Evolutionary conservation across 2,329 filamentous ascomycete species (phyloP), one percentile per base, ranked within the genome.

Genomic region (Hypoxylon sp.): DNA sequence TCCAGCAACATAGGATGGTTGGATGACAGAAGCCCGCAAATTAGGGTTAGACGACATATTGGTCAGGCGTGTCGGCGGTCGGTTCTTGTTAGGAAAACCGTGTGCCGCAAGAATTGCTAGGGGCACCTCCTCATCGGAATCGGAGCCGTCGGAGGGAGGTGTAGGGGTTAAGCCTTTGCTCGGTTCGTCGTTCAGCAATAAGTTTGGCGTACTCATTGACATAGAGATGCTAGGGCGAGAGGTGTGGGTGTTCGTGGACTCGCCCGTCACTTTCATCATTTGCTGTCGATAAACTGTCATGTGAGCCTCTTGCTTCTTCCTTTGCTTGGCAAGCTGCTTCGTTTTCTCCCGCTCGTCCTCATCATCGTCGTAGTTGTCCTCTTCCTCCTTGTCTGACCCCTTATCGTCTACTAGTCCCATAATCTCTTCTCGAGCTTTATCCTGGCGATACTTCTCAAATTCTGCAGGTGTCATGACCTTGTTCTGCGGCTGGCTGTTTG

Each of bases 231-330:
- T 81, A 12, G 87, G 84, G n/a, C 88, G 86, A 25, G 84, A 78
- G 9, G 81, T 74, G 12, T 84, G 77, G 11, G 79, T 71, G 43
- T 81, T 79, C 9, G 84, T 78, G 21, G 88, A 81, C 71, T 95
- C 92, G 50, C 94, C 94, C 0, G 93, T 96, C 29, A 96, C 91
- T 80, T 97, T 97, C 91, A 95, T 97, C 94, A 97, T 97, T 79
- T 96, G 92, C 77, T 97, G 94, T 62, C 94, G 88, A 78, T 97
- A 97, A 1, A 97, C 90, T 1, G 93, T 87, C 83, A 97, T 90
- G 76, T 96, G 93, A 11, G 94, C 94, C 78, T 97, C 93, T 76
- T 97, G 94, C 82, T 94, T 96, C 73, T 89, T 88, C 68, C 94
- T 85, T 76, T 96, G 92, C 76, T 90, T 91, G 16, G 90, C 88